A percentile compares a stretch with the other conserved stretches of the same genome.
Evolutionary conservation across 2,329 filamentous ascomycete genomes (phyloP).

Genomic region (Fusarium pilosicola): DNA sequence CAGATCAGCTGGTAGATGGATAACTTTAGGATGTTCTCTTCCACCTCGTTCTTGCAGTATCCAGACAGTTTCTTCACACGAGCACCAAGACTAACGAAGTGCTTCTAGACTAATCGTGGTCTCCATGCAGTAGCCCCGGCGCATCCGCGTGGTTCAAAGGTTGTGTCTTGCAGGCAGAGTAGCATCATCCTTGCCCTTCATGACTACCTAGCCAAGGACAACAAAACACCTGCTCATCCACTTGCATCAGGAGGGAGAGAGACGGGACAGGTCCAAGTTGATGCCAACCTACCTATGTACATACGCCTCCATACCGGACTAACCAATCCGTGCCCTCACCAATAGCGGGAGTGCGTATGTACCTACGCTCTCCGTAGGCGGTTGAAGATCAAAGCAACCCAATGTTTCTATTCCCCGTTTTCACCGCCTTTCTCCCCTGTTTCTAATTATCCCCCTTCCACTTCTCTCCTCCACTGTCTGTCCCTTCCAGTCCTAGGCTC

Average conservation of each 20-base stretch:
- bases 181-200: conserved; percentile 21
- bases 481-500: conserved; percentile 32
- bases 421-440: conserved; percentile 43
- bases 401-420: conserved; percentile 32
- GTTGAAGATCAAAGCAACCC: conserved; percentile 1
- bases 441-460: conserved; percentile 7
- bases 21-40: background rate
- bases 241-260: conserved; percentile 29
- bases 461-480: conserved; percentile 32
- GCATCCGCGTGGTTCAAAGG: conserved; percentile 39
- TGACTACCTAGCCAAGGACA: background rate
- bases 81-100: conserved; percentile 10
- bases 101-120: conserved; percentile 37
- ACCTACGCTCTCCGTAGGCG: background rate
- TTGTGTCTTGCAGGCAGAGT: conserved; percentile 39
- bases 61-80: background rate
- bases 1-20: background rate
- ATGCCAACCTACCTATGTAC: background rate
- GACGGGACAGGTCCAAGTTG: background rate
- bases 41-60: background rate
- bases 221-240: conserved; percentile 19
- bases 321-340: conserved; percentile 19
- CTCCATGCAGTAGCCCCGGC: conserved; percentile 39
- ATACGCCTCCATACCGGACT: conserved; percentile 12
- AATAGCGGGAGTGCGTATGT: conserved; percentile 5